Evolutionary conservation across 208 protist species (phyloP).

Genomic region (Trypanosoma avium): DNA sequence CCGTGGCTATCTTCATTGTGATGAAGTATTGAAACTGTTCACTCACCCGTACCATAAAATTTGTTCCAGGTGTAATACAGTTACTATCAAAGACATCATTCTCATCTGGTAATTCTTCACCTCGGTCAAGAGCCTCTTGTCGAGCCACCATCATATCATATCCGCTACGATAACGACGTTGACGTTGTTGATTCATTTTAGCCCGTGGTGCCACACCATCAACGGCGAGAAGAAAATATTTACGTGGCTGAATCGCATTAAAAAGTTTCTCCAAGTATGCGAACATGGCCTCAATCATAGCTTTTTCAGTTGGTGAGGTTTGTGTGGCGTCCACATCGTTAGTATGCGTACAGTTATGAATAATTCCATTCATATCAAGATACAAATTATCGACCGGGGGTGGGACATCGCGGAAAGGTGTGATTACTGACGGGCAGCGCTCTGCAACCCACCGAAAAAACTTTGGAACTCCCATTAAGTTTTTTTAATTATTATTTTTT

Average conservation of each 20-base stretch:
- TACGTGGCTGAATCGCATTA: slow-evolving; percentile 93
- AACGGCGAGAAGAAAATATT: slow-evolving; percentile 97
- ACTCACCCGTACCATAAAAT: slow-evolving; percentile 96
- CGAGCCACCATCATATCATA: slow-evolving; percentile 89
- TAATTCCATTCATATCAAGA: slow-evolving; percentile 99
- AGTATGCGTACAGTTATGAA: slow-evolving; percentile 98
- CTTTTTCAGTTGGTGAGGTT: slow-evolving; percentile 90
- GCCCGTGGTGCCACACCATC: slow-evolving; percentile 98
- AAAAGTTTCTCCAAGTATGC: slow-evolving; percentile 97
- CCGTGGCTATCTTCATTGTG: slow-evolving; percentile 89
- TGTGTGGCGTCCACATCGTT: slow-evolving; percentile 89
- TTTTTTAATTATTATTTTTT: neutral
- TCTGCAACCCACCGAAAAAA: slow-evolving; percentile 98
- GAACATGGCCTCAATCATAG: slow-evolving; percentile 96
- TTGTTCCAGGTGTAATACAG: slow-evolving; percentile 98
- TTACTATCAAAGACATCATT: slow-evolving; percentile 96
- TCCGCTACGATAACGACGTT: slow-evolving; percentile 92
- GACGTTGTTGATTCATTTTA: slow-evolving; percentile 99
- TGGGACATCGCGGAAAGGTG: slow-evolving; percentile 85
- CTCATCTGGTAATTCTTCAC: slow-evolving; percentile 80
- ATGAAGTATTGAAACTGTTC: slow-evolving; percentile 95
- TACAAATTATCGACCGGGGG: slow-evolving; percentile 98
- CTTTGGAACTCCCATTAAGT: slow-evolving; percentile 93
- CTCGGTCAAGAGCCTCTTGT: slow-evolving; percentile 59
- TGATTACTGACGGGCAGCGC: slow-evolving; percentile 95